Percentiles rank a stretch among this genome's conserved stretches.
These are phyloP conservation scores for Cornus controversa DNA, from an alignment of 148 eudicot genomes.

Conservation along the genomic window DNA sequence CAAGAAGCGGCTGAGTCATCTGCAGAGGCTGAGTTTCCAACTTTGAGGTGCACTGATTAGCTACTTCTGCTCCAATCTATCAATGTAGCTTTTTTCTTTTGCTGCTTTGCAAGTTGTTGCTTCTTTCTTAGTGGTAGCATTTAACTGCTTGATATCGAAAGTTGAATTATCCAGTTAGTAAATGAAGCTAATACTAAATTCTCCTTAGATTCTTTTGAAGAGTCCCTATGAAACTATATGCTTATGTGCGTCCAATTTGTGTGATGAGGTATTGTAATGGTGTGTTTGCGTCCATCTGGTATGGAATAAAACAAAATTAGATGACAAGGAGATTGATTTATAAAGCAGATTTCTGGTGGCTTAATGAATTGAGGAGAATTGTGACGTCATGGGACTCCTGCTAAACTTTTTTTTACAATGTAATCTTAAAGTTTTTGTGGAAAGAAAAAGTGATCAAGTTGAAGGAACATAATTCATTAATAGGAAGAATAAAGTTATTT, in stretches of 20 bases:
- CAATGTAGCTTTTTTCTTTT: background rate
- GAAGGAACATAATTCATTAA: background rate
- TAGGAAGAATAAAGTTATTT: background rate
- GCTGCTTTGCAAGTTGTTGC: background rate
- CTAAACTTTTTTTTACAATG: background rate
- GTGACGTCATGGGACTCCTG: background rate
- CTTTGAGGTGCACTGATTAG: conserved; percentile 57
- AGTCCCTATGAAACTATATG: background rate
- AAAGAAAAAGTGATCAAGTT: background rate
- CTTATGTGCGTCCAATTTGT: background rate
- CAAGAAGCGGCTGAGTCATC: conserved; percentile 65
- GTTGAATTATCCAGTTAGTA: conserved; percentile 6
- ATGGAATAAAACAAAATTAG: background rate
- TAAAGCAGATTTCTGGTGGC: background rate
- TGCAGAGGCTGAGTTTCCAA: conserved; percentile 76
- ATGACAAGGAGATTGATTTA: background rate
- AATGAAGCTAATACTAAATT: background rate
- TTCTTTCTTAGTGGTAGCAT: background rate
- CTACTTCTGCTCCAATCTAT: background rate
- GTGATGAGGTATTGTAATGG: background rate
- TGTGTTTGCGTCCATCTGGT: background rate
- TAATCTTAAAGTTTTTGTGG: background rate
- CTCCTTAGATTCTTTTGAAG: background rate
- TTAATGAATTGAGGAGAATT: background rate
- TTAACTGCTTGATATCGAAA: background rate